A percentile compares a stretch with the other conserved stretches of the same genome.
Evolutionary conservation across 139 green algal genomes (phyloP).

Genomic region (Cymbomonas tetramitiformis): DNA sequence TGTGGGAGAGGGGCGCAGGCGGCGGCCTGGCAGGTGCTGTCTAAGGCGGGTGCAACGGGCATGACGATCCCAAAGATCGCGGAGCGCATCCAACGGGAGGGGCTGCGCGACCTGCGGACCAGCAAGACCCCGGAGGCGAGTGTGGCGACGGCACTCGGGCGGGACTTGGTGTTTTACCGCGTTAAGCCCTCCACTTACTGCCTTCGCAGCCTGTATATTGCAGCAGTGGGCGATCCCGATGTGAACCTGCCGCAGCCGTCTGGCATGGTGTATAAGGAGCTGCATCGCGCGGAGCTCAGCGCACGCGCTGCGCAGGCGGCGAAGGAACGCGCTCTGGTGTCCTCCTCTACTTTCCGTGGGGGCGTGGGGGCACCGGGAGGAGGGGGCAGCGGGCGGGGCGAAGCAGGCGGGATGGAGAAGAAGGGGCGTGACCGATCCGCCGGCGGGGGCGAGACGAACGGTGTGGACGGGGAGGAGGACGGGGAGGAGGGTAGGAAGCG

Average conservation of each 20-base stretch:
- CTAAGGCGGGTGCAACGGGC: slow-evolving; percentile 46
- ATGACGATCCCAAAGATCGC: slow-evolving; percentile 55
- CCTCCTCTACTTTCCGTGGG: too few relatives aligned
- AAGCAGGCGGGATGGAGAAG: background rate
- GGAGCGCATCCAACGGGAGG: slow-evolving; percentile 47
- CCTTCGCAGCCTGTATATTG: background rate
- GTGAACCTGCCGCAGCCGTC: too few relatives aligned
- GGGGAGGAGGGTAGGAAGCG: background rate
- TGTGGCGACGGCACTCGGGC: slow-evolving; percentile 33
- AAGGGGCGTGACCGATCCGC: background rate
- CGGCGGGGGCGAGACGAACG: background rate
- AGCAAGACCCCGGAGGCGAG: slow-evolving; percentile 19
- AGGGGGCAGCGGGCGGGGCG: too few relatives aligned
- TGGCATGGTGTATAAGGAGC: too few relatives aligned
- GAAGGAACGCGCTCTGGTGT: too few relatives aligned
- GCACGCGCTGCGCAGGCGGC: background rate
- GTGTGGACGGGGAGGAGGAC: background rate
- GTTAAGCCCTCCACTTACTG: slow-evolving; percentile 53
- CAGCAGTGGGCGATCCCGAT: too few relatives aligned
- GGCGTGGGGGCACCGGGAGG: too few relatives aligned
- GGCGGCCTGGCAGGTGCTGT: slow-evolving; percentile 62
- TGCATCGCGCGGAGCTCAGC: background rate
- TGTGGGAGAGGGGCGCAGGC: too few relatives aligned
- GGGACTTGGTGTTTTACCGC: slow-evolving; percentile 60
- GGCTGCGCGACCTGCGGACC: slow-evolving; percentile 47